A percentile compares a stretch with the other conserved stretches of the same genome.
Conservation (phyloP, 2,329 filamentous ascomycete species). For the Verticillium alfalfae region DNA sequence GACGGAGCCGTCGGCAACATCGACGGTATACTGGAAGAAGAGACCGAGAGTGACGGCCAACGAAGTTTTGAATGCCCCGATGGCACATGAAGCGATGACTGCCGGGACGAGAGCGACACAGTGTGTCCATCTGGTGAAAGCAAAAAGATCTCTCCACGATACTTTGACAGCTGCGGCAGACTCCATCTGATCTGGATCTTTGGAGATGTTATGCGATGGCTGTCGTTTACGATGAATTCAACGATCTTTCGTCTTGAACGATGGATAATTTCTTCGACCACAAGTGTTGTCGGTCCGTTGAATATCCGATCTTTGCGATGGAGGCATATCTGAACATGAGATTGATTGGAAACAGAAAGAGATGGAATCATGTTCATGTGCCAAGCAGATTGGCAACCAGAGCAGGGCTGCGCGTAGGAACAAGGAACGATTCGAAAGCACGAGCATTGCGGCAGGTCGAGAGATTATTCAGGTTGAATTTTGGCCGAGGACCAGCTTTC, state of each 20-base stretch:
- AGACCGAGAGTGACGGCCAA: slow-evolving; percentile 68
- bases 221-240: neutral
- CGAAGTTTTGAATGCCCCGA: slow-evolving; percentile 58
- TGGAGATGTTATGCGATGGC: too few relatives aligned
- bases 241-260: neutral
- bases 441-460: neutral
- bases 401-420: neutral
- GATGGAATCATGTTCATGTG: neutral
- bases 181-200: neutral
- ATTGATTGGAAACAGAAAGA: neutral
- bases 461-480: neutral
- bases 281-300: neutral
- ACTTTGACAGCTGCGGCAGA: slow-evolving; percentile 1
- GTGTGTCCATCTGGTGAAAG: slow-evolving; percentile 64
- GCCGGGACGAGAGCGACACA: slow-evolving; percentile 47
- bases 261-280: neutral
- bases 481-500: neutral
- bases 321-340: neutral
- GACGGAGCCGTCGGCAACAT: slow-evolving; percentile 53
- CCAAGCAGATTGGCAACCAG: neutral
- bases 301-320: neutral
- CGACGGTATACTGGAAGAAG: slow-evolving; percentile 67
- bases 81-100: slow-evolving; percentile 47
- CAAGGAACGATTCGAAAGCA: neutral
- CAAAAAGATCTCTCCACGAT: slow-evolving; percentile 53